Conservation (phyloP, 2,329 filamentous ascomycete genomes). For the Paracoccidioides lutzii region DNA sequence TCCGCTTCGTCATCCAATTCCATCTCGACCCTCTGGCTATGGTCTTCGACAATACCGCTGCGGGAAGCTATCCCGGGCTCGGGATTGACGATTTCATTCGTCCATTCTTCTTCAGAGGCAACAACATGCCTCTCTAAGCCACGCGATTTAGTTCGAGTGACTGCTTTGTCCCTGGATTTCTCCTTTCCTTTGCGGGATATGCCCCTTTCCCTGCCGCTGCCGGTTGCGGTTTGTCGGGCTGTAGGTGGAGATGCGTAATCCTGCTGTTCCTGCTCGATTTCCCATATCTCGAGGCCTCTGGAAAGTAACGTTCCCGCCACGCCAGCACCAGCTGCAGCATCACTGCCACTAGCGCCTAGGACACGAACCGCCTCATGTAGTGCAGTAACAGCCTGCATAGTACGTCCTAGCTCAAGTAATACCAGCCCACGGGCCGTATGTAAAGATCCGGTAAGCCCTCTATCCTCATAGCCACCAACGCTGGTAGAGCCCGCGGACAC, state of each 20-base stretch:
- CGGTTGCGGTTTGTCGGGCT: conserved; percentile 1
- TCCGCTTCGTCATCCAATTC: conserved; percentile 34
- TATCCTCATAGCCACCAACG: conserved; percentile 35
- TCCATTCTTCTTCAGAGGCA: conserved; percentile 21
- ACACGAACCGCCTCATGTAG: conserved; percentile 58
- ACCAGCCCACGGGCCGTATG: conserved; percentile 57
- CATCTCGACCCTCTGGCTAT: conserved; percentile 25
- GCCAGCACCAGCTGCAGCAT: conserved; percentile 35
- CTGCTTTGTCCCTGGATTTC: conserved; percentile 13
- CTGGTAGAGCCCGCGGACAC: conserved; percentile 25
- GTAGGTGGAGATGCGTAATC: not conserved
- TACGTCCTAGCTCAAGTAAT: conserved; percentile 60
- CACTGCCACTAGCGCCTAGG: conserved; percentile 32
- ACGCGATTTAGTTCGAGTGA: conserved; percentile 12
- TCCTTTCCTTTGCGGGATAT: conserved; percentile 18
- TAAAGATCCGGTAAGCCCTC: conserved; percentile 33
- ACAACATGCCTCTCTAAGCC: not conserved
- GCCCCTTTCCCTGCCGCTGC: conserved; percentile 13
- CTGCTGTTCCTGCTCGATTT: conserved; percentile 23
- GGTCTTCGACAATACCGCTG: conserved; percentile 13
- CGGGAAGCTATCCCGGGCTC: conserved; percentile 12
- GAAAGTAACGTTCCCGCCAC: conserved; percentile 34
- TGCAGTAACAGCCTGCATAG: conserved; percentile 65
- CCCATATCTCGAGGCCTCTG: conserved; percentile 35
- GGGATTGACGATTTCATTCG: conserved; percentile 24